A percentile compares a stretch with the other conserved stretches of the same genome.
phyloP scores from a whole-genome alignment of 2,329 filamentous ascomycete genomes.

The Hymenoscyphus albidus region DNA sequence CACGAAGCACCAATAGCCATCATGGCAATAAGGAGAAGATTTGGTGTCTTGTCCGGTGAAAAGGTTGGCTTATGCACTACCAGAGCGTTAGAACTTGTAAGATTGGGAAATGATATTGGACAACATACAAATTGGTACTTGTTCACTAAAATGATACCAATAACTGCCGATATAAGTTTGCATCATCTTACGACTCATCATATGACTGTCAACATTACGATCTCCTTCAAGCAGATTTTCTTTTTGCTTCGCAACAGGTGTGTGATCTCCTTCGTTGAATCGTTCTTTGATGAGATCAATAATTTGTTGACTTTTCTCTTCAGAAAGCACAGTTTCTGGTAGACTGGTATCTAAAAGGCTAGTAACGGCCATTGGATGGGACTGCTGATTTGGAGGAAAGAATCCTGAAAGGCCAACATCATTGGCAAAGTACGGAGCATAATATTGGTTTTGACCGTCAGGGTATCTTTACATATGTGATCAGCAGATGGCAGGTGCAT shows the following conservation, averaged over 20 bases:
- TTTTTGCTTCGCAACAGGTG: constrained; percentile 69
- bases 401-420: constrained; percentile 51
- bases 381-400: constrained; percentile 45
- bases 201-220: constrained; percentile 58
- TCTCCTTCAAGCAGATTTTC: constrained; percentile 77
- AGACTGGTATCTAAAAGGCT: constrained; percentile 77
- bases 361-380: constrained; percentile 84
- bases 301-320: constrained; percentile 80
- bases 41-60: constrained; percentile 79
- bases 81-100: constrained; percentile 17
- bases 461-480: constrained; percentile 44
- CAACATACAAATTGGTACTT: constrained; percentile 68
- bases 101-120: background rate
- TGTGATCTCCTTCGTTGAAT: constrained; percentile 77
- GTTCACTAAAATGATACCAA: constrained; percentile 92
- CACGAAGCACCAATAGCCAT: constrained; percentile 91
- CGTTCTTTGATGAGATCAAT: constrained; percentile 75
- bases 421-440: constrained; percentile 47
- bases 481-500: constrained; percentile 17
- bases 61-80: constrained; percentile 86
- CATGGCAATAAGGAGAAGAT: constrained; percentile 78
- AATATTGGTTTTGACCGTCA: constrained; percentile 49
- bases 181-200: constrained; percentile 90
- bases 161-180: constrained; percentile 90
- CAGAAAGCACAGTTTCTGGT: constrained; percentile 76